Percentiles rank a stretch among this genome's conserved stretches.
phyloP scores from a whole-genome alignment of 176 grass and related monocot genomes.

The Alopecurus myosuroides region DNA sequence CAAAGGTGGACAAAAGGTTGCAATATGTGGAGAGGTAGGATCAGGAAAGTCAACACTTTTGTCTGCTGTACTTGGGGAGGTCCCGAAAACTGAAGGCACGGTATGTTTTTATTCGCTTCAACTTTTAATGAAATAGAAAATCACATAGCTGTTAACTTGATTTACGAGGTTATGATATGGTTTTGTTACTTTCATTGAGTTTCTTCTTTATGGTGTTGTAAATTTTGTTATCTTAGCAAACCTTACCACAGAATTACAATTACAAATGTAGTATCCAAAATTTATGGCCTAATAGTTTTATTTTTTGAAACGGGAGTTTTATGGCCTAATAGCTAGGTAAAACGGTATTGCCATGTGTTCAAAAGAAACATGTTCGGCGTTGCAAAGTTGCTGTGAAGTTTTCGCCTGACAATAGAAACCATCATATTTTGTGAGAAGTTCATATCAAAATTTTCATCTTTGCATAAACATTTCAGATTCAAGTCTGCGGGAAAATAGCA shows the following conservation, averaged over 20 bases:
- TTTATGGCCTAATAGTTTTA: neutral
- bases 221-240: neutral
- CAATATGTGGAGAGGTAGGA: conserved; percentile 95
- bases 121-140: neutral
- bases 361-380: neutral
- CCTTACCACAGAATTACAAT: neutral
- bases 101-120: conserved; percentile 41
- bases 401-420: neutral
- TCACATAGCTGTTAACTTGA: neutral
- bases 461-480: conserved; percentile 51
- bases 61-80: conserved; percentile 77
- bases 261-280: neutral
- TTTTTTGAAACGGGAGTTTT: no score
- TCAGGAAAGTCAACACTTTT: conserved; percentile 91
- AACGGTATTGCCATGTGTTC: neutral
- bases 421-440: neutral
- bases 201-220: neutral
- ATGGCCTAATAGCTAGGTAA: neutral
- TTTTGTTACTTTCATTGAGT: neutral
- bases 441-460: neutral
- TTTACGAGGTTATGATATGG: neutral
- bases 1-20: conserved; percentile 68
- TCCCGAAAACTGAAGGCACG: conserved; percentile 54
- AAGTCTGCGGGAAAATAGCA: conserved; percentile 76
- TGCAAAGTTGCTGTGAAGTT: neutral